Percentiles rank a stretch among this genome's conserved stretches.
These are phyloP conservation scores for Tripidium arundinaceum DNA, from an alignment of 202 grass and related monocot species.

Conservation along the genomic window DNA sequence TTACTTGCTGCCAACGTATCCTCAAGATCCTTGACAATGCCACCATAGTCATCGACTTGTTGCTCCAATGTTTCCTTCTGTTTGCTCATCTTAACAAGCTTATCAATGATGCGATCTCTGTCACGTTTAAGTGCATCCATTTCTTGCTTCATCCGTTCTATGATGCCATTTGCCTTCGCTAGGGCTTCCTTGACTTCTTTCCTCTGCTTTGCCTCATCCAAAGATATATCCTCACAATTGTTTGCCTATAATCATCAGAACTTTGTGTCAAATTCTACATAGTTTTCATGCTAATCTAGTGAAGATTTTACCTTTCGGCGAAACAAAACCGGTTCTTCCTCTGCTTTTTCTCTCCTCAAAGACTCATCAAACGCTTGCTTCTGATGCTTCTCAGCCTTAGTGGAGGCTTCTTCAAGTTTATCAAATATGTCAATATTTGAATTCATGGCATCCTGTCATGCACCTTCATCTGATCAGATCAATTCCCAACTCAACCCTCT, in stretches of 20 bases:
- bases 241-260: conserved; percentile 38
- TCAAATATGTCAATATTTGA: conserved; percentile 40
- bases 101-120: conserved; percentile 39
- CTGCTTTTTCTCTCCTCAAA: conserved; percentile 32
- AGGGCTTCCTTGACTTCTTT: conserved; percentile 42
- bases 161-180: conserved; percentile 39
- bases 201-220: conserved; percentile 35
- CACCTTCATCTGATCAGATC: background rate
- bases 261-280: conserved; percentile 5
- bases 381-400: conserved; percentile 37
- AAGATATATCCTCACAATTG: conserved; percentile 35
- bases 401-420: conserved; percentile 36
- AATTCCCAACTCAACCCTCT: background rate
- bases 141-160: conserved; percentile 40
- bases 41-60: conserved; percentile 31
- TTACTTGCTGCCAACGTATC: conserved; percentile 20
- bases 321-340: conserved; percentile 37
- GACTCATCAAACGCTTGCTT: conserved; percentile 41
- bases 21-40: conserved; percentile 37
- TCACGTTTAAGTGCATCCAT: conserved; percentile 45
- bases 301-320: conserved; percentile 22
- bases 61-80: conserved; percentile 47
- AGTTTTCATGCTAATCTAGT: background rate
- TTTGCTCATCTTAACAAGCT: conserved; percentile 38
- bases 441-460: conserved; percentile 32